Base-by-base conservation (phyloP, 2,329 filamentous ascomycete genomes). In the Pezicula carpinea region DNA sequence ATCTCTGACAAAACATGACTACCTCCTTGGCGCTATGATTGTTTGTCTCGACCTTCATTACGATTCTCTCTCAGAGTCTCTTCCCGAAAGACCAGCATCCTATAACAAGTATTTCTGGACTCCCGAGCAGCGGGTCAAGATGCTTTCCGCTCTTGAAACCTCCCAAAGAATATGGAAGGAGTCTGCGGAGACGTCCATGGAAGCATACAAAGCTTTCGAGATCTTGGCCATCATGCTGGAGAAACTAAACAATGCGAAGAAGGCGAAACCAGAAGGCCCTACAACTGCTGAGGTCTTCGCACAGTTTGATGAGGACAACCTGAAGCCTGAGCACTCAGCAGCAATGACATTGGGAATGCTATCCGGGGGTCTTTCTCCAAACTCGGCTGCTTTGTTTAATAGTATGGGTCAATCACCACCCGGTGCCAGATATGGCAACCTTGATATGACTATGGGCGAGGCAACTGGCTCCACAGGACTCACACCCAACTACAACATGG, bases 151-250 rank as follows among this genome's bases (percentile, higher is more conserved):
- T 1, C 76, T 97, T 3, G 84, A 91, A 60, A 77, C 76, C 15
- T 87, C 87, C 7, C 78, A 80, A 39, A 73, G 77, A 15, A 93
- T 97, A 47, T 97, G 91, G 90, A 83, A 85, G 41, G 81, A 80
- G 8, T 73, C 90, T 10, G 79, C 83, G 3, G 85, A 93, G 46
- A 75, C 82, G 19, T 93, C 87, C 1, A 85, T 96, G 69, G 92
- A 97, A 56, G 89, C 91, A 0, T 91, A 84, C 70, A 97, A 97
- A 69, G 92, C 89, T 1, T 82, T 82, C 34, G 82, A 81, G 35
- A 77, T 92, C 19, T 72, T 97, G n/a, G 83, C 82, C 18, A 82
- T 96, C 43, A 90, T 97, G 79, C 69, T 97, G 38, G 76, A 82
- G 26, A 93, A 93, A 65, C 75, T 96, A 45, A 83, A 77, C 41